phyloP scores from a whole-genome alignment of 106 monocot genomes.

The Phalaenopsis equestris region DNA sequence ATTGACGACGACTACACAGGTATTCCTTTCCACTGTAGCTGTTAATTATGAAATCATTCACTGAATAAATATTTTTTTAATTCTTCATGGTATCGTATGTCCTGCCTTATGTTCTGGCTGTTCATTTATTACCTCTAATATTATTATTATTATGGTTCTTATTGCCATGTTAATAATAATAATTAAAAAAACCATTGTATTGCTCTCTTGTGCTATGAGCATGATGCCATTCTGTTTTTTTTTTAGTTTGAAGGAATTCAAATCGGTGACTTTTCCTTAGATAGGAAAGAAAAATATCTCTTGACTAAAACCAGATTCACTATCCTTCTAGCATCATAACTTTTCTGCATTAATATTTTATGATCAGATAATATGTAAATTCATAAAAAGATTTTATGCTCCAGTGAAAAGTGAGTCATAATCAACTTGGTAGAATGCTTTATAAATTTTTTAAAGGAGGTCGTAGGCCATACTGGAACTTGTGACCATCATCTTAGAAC shows the following conservation, averaged over 20 bases:
- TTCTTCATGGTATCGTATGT: neutral
- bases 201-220: neutral
- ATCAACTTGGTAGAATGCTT: neutral
- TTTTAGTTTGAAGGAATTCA: neutral
- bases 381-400: neutral
- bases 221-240: neutral
- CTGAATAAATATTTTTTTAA: neutral
- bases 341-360: neutral
- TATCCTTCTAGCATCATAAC: neutral
- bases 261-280: neutral
- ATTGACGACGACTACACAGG: constrained; percentile 79
- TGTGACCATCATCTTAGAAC: neutral
- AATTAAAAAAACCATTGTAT: neutral
- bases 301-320: neutral
- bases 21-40: constrained; percentile 12
- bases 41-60: neutral
- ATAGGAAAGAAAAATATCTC: neutral
- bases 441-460: neutral
- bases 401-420: neutral
- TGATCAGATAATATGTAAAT: neutral
- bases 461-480: too few relatives aligned
- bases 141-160: neutral
- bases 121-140: neutral
- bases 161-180: neutral
- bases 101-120: too few relatives aligned